A percentile compares a stretch with the other conserved stretches of the same genome.
Conservation (phyloP, 208 protist species). For the Leptomonas pyrrhocoris region DNA sequence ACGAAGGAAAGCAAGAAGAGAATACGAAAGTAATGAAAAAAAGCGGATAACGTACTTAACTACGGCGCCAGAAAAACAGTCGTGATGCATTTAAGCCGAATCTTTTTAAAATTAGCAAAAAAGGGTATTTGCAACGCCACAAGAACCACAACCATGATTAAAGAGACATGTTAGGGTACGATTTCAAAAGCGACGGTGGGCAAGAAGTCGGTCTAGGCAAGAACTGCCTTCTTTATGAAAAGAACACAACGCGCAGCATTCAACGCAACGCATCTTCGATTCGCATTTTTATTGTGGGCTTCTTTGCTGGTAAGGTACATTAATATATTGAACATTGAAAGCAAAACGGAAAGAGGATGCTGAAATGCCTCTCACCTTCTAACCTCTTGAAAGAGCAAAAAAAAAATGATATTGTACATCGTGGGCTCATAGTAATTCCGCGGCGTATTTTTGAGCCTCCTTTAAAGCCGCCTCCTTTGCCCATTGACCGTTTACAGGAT, state of each 20-base stretch:
- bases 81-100: too few species aligned
- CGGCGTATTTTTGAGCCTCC: slow-evolving; percentile 61
- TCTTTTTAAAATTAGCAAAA: too few species aligned
- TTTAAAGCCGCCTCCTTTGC: slow-evolving; percentile 78
- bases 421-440: slow-evolving; percentile 14
- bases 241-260: too few species aligned
- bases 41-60: too few species aligned
- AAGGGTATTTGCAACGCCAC: too few species aligned
- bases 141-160: too few species aligned
- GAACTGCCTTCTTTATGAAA: too few species aligned
- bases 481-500: slow-evolving; percentile 75
- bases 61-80: too few species aligned
- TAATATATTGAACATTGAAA: neutral
- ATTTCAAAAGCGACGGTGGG: too few species aligned
- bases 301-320: neutral
- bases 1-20: neutral
- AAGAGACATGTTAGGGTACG: too few species aligned
- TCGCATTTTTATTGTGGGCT: neutral
- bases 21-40: neutral
- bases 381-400: neutral
- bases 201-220: too few species aligned
- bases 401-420: slow-evolving; percentile 14
- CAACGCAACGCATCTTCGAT: too few species aligned
- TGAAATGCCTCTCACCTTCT: neutral
- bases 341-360: neutral